Evolutionary conservation across 345 rosid genomes (phyloP).

Genomic region (Linum lewisii): DNA sequence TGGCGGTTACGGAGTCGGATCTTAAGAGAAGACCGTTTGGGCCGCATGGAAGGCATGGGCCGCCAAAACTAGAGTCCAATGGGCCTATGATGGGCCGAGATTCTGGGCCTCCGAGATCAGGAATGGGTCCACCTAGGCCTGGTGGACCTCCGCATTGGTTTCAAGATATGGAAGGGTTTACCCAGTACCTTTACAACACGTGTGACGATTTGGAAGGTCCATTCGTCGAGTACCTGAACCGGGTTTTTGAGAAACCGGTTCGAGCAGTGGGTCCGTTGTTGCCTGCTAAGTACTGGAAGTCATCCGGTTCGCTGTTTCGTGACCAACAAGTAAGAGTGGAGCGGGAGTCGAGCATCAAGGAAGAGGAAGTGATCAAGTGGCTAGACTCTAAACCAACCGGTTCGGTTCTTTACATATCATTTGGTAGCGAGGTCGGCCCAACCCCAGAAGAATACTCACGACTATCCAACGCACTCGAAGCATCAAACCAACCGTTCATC

Average conservation of each 20-base stretch:
- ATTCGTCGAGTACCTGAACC: conserved; percentile 20
- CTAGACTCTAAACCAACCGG: conserved; percentile 25
- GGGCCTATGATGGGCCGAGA: not conserved
- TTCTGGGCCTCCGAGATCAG: not conserved
- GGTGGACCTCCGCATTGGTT: conserved; percentile 33
- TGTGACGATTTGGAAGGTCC: conserved; percentile 30
- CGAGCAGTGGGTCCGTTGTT: conserved; percentile 41
- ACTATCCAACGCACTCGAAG: conserved; percentile 19
- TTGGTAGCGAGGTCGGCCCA: conserved; percentile 35
- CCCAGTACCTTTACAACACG: conserved; percentile 29
- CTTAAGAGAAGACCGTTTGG: conserved; percentile 12
- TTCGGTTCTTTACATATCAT: conserved; percentile 34
- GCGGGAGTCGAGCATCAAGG: conserved; percentile 20
- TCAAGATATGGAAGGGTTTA: conserved; percentile 11
- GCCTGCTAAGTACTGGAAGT: conserved; percentile 28
- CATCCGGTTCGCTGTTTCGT: conserved; percentile 21
- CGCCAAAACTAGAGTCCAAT: not conserved
- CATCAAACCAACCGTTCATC: conserved; percentile 16
- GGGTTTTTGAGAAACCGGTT: conserved; percentile 24
- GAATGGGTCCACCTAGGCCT: conserved; percentile 23
- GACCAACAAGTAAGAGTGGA: conserved; percentile 22
- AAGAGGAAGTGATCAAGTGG: conserved; percentile 27
- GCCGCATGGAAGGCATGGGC: conserved; percentile 9
- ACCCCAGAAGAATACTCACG: conserved; percentile 15
- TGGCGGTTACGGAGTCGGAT: conserved; percentile 20